Conservation (phyloP, 139 green algal genomes). For the Asterochloris erici region DNA sequence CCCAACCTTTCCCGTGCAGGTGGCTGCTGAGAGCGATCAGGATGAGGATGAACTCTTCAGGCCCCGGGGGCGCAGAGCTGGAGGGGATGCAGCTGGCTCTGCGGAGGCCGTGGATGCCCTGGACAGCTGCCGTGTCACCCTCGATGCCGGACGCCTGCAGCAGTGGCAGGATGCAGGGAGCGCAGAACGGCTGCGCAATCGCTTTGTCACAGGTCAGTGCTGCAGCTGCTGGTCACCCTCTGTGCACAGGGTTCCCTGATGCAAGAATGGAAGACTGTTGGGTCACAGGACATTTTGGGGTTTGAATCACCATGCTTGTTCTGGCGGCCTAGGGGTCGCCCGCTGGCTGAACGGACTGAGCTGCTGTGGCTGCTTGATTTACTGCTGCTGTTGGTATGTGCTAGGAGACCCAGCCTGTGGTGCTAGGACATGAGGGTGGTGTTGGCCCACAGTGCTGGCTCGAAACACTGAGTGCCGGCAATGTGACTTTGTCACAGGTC, state of each 20-base stretch:
- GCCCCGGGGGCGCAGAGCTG: conserved; percentile 17
- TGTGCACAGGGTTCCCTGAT: not conserved
- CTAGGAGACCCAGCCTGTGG: no score
- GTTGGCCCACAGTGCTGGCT: no score
- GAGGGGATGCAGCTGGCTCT: conserved; percentile 9
- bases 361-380: no score
- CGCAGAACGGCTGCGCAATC: conserved; percentile 60
- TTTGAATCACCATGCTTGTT: not conserved
- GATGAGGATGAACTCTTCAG: conserved; percentile 48
- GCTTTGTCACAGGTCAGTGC: conserved; percentile 57
- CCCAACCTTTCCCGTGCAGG: no score
- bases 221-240: not conserved
- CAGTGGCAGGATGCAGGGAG: conserved; percentile 35
- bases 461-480: conserved; percentile 54
- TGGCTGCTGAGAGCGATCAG: conserved; percentile 10
- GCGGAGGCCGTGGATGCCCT: conserved; percentile 35
- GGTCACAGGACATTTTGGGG: not conserved
- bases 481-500: conserved; percentile 63
- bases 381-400: no score
- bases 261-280: no score
- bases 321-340: not conserved
- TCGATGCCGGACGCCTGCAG: conserved; percentile 15
- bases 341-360: no score
- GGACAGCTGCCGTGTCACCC: conserved; percentile 37
- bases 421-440: no score